Conservation (phyloP, 1,284 basidiomycete species). For the Bjerkandera adusta region DNA sequence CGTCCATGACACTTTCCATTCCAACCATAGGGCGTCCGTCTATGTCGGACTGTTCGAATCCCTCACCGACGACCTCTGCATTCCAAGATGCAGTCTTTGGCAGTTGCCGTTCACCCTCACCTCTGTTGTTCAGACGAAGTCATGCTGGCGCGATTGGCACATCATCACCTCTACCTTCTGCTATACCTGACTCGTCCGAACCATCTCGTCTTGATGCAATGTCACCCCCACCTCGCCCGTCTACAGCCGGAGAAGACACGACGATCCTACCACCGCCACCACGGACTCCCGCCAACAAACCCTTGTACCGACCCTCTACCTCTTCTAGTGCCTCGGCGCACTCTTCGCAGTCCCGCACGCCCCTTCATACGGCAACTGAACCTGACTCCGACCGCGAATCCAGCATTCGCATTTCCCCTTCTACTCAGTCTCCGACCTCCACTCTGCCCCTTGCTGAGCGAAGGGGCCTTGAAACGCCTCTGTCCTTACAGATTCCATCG, state of each 20-base stretch:
- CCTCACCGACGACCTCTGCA: slow-evolving; percentile 69
- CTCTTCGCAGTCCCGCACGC: slow-evolving; percentile 21
- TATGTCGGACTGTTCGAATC: slow-evolving; percentile 52
- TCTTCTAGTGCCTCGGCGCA: slow-evolving; percentile 24
- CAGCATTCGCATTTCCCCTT: slow-evolving; percentile 4
- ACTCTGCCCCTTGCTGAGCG: slow-evolving; percentile 23
- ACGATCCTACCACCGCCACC: slow-evolving; percentile 53
- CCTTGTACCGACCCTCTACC: slow-evolving; percentile 29
- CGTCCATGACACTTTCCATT: slow-evolving; percentile 33
- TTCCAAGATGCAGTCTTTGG: slow-evolving; percentile 58
- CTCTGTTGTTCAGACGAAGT: slow-evolving; percentile 31
- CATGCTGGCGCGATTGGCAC: slow-evolving; percentile 23
- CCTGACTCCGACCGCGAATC: slow-evolving; percentile 4
- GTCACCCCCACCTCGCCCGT: slow-evolving; percentile 50
- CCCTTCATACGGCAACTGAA: slow-evolving; percentile 12
- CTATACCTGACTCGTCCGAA: slow-evolving; percentile 11
- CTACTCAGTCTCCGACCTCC: slow-evolving; percentile 12
- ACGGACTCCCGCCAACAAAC: slow-evolving; percentile 39
- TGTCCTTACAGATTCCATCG: slow-evolving; percentile 28
- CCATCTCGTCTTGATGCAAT: slow-evolving; percentile 33
- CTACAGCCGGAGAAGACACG: slow-evolving; percentile 42
- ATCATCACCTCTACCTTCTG: slow-evolving; percentile 23
- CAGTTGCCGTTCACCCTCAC: slow-evolving; percentile 31
- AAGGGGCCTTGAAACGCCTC: slow-evolving; percentile 21
- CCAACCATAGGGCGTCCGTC: slow-evolving; percentile 31